These are phyloP conservation scores for Glycyrrhiza uralensis DNA, from an alignment of 306 rosid species.

Conservation along the genomic window DNA sequence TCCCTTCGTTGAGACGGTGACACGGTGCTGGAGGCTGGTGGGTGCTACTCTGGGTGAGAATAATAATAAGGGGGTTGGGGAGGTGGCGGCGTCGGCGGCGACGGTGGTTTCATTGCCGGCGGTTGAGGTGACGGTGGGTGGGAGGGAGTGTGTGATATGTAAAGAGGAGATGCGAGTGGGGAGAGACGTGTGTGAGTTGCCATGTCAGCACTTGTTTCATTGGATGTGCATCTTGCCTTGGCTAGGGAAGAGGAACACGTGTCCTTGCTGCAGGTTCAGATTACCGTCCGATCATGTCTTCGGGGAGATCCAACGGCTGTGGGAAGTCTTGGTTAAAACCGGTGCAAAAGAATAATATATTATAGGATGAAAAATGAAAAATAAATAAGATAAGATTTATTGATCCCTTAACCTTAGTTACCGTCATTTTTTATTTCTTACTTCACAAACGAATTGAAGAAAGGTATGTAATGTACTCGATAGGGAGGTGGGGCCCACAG, in stretches of 20 bases:
- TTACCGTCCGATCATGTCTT: slow-evolving; percentile 75
- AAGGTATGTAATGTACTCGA: not conserved
- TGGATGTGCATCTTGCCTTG: slow-evolving; percentile 84
- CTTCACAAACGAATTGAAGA: not conserved
- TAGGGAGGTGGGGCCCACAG: not conserved
- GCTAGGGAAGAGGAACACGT: slow-evolving; percentile 78
- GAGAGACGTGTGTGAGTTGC: slow-evolving; percentile 76
- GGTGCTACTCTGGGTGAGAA: slow-evolving; percentile 28
- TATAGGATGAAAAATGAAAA: no score
- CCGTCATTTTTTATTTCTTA: not conserved
- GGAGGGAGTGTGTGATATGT: slow-evolving; percentile 77
- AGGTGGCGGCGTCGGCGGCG: slow-evolving; percentile 55
- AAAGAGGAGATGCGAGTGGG: slow-evolving; percentile 71
- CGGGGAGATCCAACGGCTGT: slow-evolving; percentile 80
- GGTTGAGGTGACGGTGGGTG: slow-evolving; percentile 41
- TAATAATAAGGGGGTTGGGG: slow-evolving; percentile 26
- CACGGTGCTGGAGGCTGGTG: slow-evolving; percentile 62
- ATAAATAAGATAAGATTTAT: no score
- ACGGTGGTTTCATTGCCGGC: slow-evolving; percentile 60
- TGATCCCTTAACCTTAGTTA: not conserved
- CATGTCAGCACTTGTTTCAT: slow-evolving; percentile 83
- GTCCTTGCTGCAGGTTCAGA: slow-evolving; percentile 75
- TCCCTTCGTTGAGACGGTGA: slow-evolving; percentile 55
- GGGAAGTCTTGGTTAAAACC: slow-evolving; percentile 53
- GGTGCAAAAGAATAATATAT: not conserved